phyloP scores from a whole-genome alignment of 768 basidiomycete species.

The Cyathus striatus region DNA sequence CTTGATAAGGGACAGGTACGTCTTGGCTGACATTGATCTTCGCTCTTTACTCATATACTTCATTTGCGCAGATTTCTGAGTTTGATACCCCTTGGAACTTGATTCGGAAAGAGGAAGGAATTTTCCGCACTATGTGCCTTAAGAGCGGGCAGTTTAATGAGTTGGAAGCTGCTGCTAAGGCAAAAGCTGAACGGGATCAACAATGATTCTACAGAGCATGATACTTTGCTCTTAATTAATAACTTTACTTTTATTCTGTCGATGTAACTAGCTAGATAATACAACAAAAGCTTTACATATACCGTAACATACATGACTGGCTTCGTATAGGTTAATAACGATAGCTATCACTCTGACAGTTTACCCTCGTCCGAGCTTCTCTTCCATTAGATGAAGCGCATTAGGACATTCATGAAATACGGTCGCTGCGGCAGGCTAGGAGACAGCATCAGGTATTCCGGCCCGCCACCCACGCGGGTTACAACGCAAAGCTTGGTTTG shows the following conservation, averaged over 20 bases:
- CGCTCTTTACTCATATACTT: not conserved
- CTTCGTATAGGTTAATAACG: too few relatives aligned
- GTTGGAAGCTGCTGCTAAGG: constrained; percentile 54
- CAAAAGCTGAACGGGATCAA: constrained; percentile 22
- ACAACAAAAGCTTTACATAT: too few relatives aligned
- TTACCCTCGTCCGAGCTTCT: too few relatives aligned
- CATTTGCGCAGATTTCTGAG: constrained; percentile 40
- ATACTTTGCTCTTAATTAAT: not conserved
- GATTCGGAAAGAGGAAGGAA: constrained; percentile 55
- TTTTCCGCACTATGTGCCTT: constrained; percentile 66
- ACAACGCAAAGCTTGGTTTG: constrained; percentile 8
- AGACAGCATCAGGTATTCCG: not conserved
- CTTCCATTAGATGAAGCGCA: too few relatives aligned
- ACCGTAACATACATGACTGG: too few relatives aligned
- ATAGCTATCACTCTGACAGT: too few relatives aligned
- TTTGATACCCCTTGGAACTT: constrained; percentile 72
- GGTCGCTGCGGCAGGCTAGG: not conserved
- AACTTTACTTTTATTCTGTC: not conserved
- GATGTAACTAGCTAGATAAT: too few relatives aligned
- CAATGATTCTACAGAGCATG: not conserved
- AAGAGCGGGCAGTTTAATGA: constrained; percentile 65
- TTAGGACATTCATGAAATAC: not conserved
- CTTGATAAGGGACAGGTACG: constrained; percentile 63
- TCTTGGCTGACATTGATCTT: not conserved
- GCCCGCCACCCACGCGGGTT: not conserved